Base-by-base conservation (phyloP, 1,139 yeast genomes). In the Protomyces macrosporus region DNA sequence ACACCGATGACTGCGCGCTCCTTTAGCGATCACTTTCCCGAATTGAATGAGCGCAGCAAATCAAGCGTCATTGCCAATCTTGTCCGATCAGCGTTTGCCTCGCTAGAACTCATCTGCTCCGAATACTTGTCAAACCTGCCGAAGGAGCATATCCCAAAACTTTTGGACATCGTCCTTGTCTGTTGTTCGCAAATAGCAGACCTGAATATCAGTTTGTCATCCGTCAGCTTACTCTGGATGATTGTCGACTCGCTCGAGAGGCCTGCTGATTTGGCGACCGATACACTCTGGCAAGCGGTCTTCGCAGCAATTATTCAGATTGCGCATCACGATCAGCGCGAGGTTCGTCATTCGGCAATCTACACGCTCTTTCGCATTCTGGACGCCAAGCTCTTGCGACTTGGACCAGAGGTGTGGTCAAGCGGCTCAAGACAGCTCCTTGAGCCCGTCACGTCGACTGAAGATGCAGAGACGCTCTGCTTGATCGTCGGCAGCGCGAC, bases 161-260 rank as follows among this genome's bases (percentile, higher is more conserved):
- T 63, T n/a, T 42, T 63, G 12, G 58, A 57, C n/a, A 63, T 54
- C 33, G 34, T 57, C 14, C 53, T 51, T 3, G 54, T 37, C n/a
- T 63, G 39, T 32, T 39, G 57, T 14, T 48, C 51, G 34, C 65
- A 63, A 52, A 45, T 42, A 23, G 58, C 56, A 34, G 62, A 53
- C 33, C 32, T 63, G 42, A 63, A 63, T 32, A 63, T 63, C 42
- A 30, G 61, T 10, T 55, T 63, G 16, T 36, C 62, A 12, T 60
- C 65, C 16, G 62, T 63, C 51, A 55, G 56, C 6, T 58, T 55
- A 16, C 53, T 63, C 35, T 63, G 65, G 65, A 57, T 53, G 34
- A 52, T 63, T 30, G 54, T 55, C 1, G 56, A 52, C n/a, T 23
- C 54, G 42, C 52, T 63, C 12, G 37, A 59, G 34, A 35, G 9